Base-by-base conservation (phyloP, 306 rosid species). In the Lithocarpus polystachyus region DNA sequence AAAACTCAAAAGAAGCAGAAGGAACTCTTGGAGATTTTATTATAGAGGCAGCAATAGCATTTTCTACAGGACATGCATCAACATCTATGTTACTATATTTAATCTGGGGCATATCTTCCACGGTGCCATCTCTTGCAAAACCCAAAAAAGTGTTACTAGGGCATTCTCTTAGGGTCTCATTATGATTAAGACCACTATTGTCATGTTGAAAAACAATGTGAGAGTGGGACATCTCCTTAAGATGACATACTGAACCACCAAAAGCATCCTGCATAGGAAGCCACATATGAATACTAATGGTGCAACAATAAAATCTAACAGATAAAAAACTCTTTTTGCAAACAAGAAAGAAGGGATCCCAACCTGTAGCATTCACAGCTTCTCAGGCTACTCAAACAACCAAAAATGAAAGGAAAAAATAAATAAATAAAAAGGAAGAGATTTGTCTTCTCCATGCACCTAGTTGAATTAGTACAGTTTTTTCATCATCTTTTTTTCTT, bases 1-100 rank as follows among this genome's bases (percentile, higher is more conserved):
- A 62, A 81, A 89, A 92, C 90, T 92, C 89, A 81, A 89, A 83
- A 77, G 84, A 80, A 56, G 79, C 23, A 33, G 86, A 81, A 67
- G 80, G 80, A 74, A 33, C 78, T 75, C 86, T 77, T 19, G 77
- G 8, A 80, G 84, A 79, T 62, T 79, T 73, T 80, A 83, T 84
- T 28, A 75, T 37, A 5, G 89, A 77, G 48, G 75, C 60, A 88
- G 73, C 74, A 55, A 85, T 61, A 82, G 83, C 85, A 83, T 80
- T 84, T 68, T 68, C 82, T 29, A 45, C 72, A 4, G 74, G 75
- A 82, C 86, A 78, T 33, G 68, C 72, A 77, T 62, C 80, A 35
- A 56, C 68, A 77, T 83, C 85, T 26, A 31, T 79, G 43, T 72
- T 68, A 72, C 84, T 82, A 59, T 45, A 15, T 35, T 75, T 77